Conservation (phyloP, 108 stramenopile genomes). For the Cyclotella baltica region DNA sequence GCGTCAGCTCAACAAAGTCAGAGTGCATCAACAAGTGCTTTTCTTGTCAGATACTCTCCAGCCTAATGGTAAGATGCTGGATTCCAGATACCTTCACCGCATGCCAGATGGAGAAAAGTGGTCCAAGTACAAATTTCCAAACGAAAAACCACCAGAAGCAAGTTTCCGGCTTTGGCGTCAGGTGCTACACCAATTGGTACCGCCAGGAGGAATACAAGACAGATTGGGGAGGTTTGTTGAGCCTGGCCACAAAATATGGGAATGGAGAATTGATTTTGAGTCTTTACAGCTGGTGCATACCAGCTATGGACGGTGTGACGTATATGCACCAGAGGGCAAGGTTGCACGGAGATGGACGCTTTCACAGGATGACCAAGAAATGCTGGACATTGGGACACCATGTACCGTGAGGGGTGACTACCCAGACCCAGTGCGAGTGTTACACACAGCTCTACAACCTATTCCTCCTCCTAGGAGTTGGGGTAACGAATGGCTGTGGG, state of each 20-base stretch:
- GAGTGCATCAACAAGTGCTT: not conserved
- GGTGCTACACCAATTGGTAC: constrained; percentile 1
- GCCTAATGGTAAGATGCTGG: not conserved
- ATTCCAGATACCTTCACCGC: not conserved
- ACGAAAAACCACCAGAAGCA: not conserved
- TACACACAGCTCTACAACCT: not conserved
- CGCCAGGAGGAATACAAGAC: not conserved
- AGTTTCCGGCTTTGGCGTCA: not conserved
- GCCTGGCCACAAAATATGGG: not conserved
- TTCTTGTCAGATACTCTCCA: constrained; percentile 12
- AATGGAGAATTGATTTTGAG: not conserved
- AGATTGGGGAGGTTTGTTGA: not conserved
- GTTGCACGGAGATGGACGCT: not conserved
- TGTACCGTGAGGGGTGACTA: not conserved
- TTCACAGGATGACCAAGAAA: too few relatives aligned
- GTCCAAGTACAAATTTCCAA: constrained; percentile 2
- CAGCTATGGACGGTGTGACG: not conserved
- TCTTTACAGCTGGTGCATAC: not conserved
- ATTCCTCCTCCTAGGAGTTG: not conserved
- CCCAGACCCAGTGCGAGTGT: not conserved
- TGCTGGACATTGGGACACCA: not conserved
- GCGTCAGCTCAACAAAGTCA: not conserved
- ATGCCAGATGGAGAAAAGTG: not conserved
- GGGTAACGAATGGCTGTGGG: constrained; percentile 6
- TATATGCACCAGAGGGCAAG: not conserved